phyloP scores from a whole-genome alignment of 495 filamentous ascomycete genomes.

The Penicillium diatomitis region DNA sequence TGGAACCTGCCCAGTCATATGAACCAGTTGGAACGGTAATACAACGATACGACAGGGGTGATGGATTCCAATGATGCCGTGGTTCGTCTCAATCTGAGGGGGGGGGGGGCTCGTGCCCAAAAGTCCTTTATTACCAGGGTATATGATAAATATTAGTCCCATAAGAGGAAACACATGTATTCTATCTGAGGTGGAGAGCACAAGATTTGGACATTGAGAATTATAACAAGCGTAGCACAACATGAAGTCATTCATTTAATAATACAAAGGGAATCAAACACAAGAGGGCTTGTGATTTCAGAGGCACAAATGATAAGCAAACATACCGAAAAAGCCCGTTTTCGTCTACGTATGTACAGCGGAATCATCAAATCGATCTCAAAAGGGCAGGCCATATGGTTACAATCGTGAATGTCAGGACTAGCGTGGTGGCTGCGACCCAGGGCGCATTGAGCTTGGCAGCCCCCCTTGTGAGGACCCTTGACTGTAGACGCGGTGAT shows the following conservation, averaged over 20 bases:
- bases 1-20: slow-evolving; percentile 83
- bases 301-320: background rate
- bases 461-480: slow-evolving; percentile 22
- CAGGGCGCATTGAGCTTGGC: slow-evolving; percentile 19
- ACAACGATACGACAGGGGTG: too few species aligned
- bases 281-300: slow-evolving; percentile 2
- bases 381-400: background rate
- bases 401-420: background rate
- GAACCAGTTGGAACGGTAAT: slow-evolving; percentile 45
- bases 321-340: background rate
- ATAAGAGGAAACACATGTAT: background rate
- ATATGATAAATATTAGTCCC: background rate
- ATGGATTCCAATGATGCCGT: too few species aligned
- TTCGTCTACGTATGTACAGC: slow-evolving; percentile 6
- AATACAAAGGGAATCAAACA: slow-evolving; percentile 13
- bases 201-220: slow-evolving; percentile 1
- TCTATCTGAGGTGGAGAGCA: background rate
- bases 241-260: slow-evolving; percentile 20
- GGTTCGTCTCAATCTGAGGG: too few species aligned
- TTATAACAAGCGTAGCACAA: background rate
- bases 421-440: slow-evolving; percentile 28
- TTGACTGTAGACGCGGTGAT: slow-evolving; percentile 39
- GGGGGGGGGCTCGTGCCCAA: too few species aligned
- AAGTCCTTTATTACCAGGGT: too few species aligned
- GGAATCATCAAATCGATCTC: background rate